Conservation (phyloP, 106 monocot genomes). For the Xerophyta viscosa region DNA sequence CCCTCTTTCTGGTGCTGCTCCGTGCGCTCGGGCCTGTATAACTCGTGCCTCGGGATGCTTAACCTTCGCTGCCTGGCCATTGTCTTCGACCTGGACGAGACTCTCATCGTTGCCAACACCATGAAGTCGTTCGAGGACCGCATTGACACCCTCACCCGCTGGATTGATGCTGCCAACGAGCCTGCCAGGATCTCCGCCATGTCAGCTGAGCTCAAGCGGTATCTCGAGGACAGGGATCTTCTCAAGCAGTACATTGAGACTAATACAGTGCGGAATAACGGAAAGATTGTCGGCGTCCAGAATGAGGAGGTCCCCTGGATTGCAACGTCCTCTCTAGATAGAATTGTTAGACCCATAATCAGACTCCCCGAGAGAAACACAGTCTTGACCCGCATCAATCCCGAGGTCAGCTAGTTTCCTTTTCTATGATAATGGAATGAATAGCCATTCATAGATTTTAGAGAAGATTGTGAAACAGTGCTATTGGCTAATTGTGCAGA, state of each 20-base stretch:
- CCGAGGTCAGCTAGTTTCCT: conserved; percentile 69
- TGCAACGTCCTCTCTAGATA: conserved; percentile 14
- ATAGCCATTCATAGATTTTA: background rate
- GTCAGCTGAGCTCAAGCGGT: conserved; percentile 85
- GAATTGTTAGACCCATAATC: conserved; percentile 63
- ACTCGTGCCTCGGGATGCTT: conserved; percentile 67
- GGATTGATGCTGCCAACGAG: conserved; percentile 68
- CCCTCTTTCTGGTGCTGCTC: conserved; percentile 94
- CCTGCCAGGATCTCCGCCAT: conserved; percentile 67
- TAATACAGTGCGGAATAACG: conserved; percentile 51
- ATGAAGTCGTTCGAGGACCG: conserved; percentile 92
- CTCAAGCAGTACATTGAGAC: conserved; percentile 73
- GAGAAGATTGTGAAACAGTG: too few relatives aligned
- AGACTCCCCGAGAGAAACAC: conserved; percentile 65
- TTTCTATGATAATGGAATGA: background rate
- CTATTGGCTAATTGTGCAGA: conserved; percentile 16
- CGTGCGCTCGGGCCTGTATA: conserved; percentile 44
- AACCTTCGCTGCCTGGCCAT: conserved; percentile 84
- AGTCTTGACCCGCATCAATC: conserved; percentile 85
- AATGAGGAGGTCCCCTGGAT: conserved; percentile 54
- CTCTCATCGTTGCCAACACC: conserved; percentile 89
- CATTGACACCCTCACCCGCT: conserved; percentile 64
- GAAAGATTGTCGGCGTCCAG: conserved; percentile 36
- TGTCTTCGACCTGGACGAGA: conserved; percentile 94
- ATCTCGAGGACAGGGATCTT: conserved; percentile 66